Evolutionary conservation across 208 protist genomes (phyloP), one percentile per base, ranked within the genome.

Genomic region (Borovskyia barvae): DNA sequence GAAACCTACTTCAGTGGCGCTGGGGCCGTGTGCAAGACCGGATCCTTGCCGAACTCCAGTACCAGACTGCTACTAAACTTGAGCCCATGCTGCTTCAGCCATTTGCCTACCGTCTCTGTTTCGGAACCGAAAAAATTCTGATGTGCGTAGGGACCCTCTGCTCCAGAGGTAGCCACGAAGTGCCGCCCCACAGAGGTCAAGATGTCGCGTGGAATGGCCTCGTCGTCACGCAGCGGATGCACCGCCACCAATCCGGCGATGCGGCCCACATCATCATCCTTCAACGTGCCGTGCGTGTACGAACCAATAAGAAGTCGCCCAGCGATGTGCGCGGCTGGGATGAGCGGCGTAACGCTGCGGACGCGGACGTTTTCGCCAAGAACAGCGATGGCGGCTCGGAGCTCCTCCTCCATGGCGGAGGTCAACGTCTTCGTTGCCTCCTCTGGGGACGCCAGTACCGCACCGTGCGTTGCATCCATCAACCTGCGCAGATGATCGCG

Each of bases 41-140:
- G 85, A 52, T 93, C 84, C 67, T 95, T 93, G 20, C 84, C 90
- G 45, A 92, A 95, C 72, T 92, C 82, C 66, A 88, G 52, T 69
- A 93, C 90, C 0, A 92, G 52, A 58, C 81, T 89, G 55, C 72
- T 77, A 66, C 68, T 82, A 37, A 95, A 92, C 51, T 76, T 77
- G 9, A 93, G 56, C 30, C 75, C 61, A 61, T 90, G 83, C 24
- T 75, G 73, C 75, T 84, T 91, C 32, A 95, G 62, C 86, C 90
- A 95, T 64, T 92, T 71, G 20, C 80, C 80, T 14, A 92, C 77
- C n/a, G 84, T 85, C 71, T 92, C 83, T 26, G 57, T 64, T 40
- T 66, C 51, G 29, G 59, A 66, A 4, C 84, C 85, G 25, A 95
- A 90, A 58, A 95, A 95, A 42, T 75, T 82, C 59, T 95, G 82